Conservation (phyloP, 352 stramenopile species). For the Globisporangium emineosum region DNA sequence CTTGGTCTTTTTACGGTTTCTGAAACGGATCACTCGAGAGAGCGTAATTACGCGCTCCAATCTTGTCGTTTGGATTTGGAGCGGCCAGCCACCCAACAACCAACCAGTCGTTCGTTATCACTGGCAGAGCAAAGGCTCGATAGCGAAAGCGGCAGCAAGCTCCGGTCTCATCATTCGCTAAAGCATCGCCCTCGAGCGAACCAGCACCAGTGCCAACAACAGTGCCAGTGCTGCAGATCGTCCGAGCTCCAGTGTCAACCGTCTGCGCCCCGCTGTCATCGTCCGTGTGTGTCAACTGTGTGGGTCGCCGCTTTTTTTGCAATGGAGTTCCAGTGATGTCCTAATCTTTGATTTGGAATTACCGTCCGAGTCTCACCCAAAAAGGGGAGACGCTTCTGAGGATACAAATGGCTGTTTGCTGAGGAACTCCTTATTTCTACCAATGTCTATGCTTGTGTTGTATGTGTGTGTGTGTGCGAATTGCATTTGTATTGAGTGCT, state of each 20-base stretch:
- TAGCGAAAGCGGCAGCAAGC: neutral
- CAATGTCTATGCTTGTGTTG: no score
- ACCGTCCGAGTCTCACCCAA: slow-evolving; percentile 62
- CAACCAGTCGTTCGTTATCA: slow-evolving; percentile 7
- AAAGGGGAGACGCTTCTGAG: slow-evolving; percentile 41
- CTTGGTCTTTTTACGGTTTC: neutral
- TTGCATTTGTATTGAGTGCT: slow-evolving; percentile 16
- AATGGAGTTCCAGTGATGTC: slow-evolving; percentile 70
- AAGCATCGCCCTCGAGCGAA: slow-evolving; percentile 6
- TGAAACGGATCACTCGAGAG: neutral
- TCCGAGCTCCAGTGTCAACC: neutral
- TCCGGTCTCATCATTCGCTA: slow-evolving; percentile 8
- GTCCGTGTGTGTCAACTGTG: neutral
- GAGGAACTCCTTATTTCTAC: slow-evolving; percentile 49
- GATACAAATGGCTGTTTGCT: slow-evolving; percentile 88
- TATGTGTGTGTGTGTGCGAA: neutral
- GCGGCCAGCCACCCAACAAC: neutral
- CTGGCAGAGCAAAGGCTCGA: neutral
- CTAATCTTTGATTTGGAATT: slow-evolving; percentile 87
- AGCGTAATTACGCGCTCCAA: slow-evolving; percentile 9
- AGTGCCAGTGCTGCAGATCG: no score
- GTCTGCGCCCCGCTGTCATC: neutral
- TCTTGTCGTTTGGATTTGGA: neutral
- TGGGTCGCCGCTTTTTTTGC: slow-evolving; percentile 2
- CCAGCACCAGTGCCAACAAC: neutral